phyloP scores from a whole-genome alignment of 129 eudicot genomes.

The Escallonia herrerae region DNA sequence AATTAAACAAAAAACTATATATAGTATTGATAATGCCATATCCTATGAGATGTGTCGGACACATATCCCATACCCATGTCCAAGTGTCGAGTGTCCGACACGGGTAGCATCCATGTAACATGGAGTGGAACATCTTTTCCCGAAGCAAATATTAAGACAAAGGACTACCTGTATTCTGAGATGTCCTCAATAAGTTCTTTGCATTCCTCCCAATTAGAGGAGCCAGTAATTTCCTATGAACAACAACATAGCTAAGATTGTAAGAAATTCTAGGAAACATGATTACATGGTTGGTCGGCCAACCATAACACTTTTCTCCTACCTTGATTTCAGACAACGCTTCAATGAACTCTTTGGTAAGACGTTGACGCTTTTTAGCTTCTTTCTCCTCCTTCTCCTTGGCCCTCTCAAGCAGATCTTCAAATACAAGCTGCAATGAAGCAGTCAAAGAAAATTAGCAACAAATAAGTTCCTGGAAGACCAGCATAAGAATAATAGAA shows the following conservation, averaged over 20 bases:
- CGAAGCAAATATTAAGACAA: constrained; percentile 2
- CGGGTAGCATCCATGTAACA: no score
- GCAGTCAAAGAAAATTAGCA: constrained; percentile 2
- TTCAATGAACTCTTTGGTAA: constrained; percentile 71
- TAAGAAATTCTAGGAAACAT: constrained; percentile 1
- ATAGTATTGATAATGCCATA: no score
- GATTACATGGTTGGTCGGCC: not conserved
- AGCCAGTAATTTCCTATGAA: constrained; percentile 59
- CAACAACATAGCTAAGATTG: constrained; percentile 3
- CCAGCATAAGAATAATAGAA: not conserved
- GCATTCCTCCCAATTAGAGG: constrained; percentile 86
- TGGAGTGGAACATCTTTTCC: not conserved
- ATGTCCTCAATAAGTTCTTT: constrained; percentile 69
- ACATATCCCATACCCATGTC: no score
- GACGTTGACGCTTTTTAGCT: constrained; percentile 82
- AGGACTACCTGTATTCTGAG: constrained; percentile 75
- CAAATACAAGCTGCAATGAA: constrained; percentile 71
- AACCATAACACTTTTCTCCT: not conserved
- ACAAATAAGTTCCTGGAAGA: not conserved
- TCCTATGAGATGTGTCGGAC: no score
- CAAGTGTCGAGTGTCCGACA: no score
- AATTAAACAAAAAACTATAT: no score
- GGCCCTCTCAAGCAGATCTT: constrained; percentile 85
- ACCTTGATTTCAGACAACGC: constrained; percentile 66
- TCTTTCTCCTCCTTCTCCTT: constrained; percentile 97